A percentile compares a stretch with the other conserved stretches of the same genome.
Evolutionary conservation across 2,329 filamentous ascomycete genomes (phyloP).

Genomic region (Sphaceloma murrayae): DNA sequence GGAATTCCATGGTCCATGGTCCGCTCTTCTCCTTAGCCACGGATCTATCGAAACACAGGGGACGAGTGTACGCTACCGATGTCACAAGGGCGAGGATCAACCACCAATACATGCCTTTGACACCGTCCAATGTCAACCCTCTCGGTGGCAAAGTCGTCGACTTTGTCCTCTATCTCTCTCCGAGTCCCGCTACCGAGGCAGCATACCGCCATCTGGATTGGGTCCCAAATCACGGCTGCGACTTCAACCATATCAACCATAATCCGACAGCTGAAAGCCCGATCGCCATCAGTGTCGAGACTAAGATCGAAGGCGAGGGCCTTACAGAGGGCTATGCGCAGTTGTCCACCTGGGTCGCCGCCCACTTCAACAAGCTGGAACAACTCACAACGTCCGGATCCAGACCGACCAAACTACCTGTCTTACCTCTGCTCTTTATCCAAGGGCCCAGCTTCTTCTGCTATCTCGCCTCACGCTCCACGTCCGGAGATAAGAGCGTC

Average conservation of each 20-base stretch:
- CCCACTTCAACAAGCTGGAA: constrained; percentile 14
- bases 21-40: not conserved
- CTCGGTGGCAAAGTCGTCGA: constrained; percentile 1
- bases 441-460: constrained; percentile 15
- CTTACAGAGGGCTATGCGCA: constrained; percentile 11
- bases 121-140: too few species aligned
- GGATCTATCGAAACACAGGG: not conserved
- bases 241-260: constrained; percentile 16
- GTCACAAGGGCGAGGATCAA: not conserved
- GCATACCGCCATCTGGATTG: not conserved
- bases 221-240: not conserved
- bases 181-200: not conserved
- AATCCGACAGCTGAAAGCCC: constrained; percentile 12
- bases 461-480: constrained; percentile 13
- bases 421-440: constrained; percentile 15
- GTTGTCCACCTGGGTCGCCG: constrained; percentile 14
- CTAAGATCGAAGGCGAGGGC: constrained; percentile 16
- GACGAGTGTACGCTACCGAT: not conserved
- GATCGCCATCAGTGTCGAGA: constrained; percentile 17
- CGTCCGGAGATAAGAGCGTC: constrained; percentile 3
- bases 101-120: not conserved
- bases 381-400: constrained; percentile 10
- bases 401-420: constrained; percentile 5
- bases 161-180: not conserved
- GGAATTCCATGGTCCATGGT: not conserved